A percentile compares a stretch with the other conserved stretches of the same genome.
Conservation (phyloP, 257 asterid species). For the Gentiana macrophylla region DNA sequence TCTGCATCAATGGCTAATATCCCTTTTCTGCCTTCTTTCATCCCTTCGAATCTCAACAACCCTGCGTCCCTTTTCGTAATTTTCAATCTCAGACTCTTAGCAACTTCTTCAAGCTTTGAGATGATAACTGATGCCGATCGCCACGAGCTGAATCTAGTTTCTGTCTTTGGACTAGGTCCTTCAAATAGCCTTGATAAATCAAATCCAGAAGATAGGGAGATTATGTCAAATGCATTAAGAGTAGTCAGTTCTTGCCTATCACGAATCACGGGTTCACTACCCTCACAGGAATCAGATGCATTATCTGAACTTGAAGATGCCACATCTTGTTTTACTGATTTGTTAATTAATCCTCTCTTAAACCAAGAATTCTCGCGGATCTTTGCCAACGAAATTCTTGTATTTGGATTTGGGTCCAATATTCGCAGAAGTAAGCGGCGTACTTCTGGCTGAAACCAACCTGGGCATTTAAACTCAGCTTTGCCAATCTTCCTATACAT, state of each 20-base stretch:
- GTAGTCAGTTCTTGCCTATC: constrained; percentile 19
- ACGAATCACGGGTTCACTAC: constrained; percentile 7
- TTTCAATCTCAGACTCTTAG: constrained; percentile 52
- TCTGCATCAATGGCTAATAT: constrained; percentile 54
- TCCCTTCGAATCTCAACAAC: constrained; percentile 55
- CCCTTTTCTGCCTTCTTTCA: constrained; percentile 69
- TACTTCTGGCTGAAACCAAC: constrained; percentile 55
- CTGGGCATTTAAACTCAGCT: constrained; percentile 55
- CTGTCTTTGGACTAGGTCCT: constrained; percentile 42
- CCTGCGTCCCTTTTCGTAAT: constrained; percentile 56
- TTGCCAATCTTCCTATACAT: constrained; percentile 62
- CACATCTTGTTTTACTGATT: constrained; percentile 12
- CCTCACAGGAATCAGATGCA: constrained; percentile 1
- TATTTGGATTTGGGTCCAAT: constrained; percentile 63
- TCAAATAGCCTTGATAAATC: constrained; percentile 65
- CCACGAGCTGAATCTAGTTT: constrained; percentile 64
- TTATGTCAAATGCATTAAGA: constrained; percentile 74
- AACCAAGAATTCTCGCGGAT: constrained; percentile 55
- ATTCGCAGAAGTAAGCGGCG: constrained; percentile 37
- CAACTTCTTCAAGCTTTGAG: constrained; percentile 63
- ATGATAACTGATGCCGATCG: constrained; percentile 53
- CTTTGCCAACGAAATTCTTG: constrained; percentile 43
- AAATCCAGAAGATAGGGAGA: constrained; percentile 67
- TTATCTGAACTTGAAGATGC: constrained; percentile 18
- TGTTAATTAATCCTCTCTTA: constrained; percentile 30